Evolutionary conservation across 73 alveolate genomes (phyloP).

Genomic region (Effrenium voratum): DNA sequence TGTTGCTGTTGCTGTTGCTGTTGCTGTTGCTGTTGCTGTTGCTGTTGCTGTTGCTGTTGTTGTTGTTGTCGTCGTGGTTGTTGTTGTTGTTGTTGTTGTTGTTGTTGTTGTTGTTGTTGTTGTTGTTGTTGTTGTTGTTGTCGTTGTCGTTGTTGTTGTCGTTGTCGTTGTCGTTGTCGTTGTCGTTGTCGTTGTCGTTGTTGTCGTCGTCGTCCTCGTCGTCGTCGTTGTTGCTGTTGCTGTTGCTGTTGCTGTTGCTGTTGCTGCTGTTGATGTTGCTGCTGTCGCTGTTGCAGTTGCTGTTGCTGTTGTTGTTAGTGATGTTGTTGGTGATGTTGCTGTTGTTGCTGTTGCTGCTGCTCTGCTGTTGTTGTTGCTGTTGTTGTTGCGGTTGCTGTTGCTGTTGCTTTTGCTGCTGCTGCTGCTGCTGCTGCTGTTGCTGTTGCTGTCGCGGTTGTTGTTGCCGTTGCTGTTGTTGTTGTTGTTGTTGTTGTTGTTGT

Average conservation of each 20-base stretch:
- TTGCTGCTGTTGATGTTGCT: no score
- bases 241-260: no score
- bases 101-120: slow-evolving; percentile 39
- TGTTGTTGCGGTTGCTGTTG: no score
- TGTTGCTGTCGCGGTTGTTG: neutral
- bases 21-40: slow-evolving; percentile 19
- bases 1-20: slow-evolving; percentile 26
- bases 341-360: no score
- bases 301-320: neutral
- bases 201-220: neutral
- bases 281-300: no score
- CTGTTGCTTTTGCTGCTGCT: neutral
- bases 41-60: slow-evolving; percentile 22
- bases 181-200: neutral
- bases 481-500: neutral
- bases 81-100: slow-evolving; percentile 13
- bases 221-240: neutral
- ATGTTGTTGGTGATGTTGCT: no score
- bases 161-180: slow-evolving; percentile 15
- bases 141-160: neutral
- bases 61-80: slow-evolving; percentile 10
- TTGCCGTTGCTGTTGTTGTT: neutral
- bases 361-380: no score
- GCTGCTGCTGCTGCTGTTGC: neutral
- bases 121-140: slow-evolving; percentile 5